Percentiles rank a stretch among this genome's conserved stretches.
Conservation (phyloP, 2,329 filamentous ascomycete genomes). For the Thelonectria olida region DNA sequence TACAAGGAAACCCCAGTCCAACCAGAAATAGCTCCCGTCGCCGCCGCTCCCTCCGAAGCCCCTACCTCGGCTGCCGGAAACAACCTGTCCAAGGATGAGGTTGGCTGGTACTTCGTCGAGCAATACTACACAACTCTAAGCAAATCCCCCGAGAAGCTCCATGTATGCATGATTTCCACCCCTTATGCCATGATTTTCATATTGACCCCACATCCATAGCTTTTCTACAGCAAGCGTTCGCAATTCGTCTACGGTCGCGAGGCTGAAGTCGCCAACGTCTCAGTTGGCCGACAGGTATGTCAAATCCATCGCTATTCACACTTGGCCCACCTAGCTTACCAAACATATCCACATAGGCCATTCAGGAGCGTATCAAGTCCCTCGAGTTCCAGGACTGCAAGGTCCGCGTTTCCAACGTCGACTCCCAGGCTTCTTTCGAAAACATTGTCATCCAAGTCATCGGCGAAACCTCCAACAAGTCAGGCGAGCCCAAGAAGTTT, state of each 20-base stretch:
- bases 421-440: constrained; percentile 90
- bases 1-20: constrained; percentile 51
- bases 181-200: neutral
- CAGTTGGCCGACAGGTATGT: constrained; percentile 82
- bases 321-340: constrained; percentile 19
- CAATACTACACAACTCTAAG: constrained; percentile 99
- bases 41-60: constrained; percentile 44
- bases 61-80: constrained; percentile 47
- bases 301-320: neutral
- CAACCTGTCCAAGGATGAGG: constrained; percentile 83
- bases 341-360: constrained; percentile 67
- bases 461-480: constrained; percentile 96
- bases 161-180: constrained; percentile 59
- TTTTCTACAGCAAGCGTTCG: constrained; percentile 96
- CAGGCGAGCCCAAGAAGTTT: constrained; percentile 91
- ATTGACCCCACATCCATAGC: constrained; percentile 52
- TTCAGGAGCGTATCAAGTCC: constrained; percentile 92
- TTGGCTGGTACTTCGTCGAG: constrained; percentile 99
- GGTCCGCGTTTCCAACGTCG: constrained; percentile 96
- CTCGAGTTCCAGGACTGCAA: constrained; percentile 98
- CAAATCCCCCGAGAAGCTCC: constrained; percentile 92
- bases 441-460: constrained; percentile 99
- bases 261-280: constrained; percentile 86
- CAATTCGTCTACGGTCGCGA: constrained; percentile 94
- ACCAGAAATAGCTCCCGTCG: constrained; percentile 46